A percentile compares a stretch with the other conserved stretches of the same genome.
phyloP scores from a whole-genome alignment of 768 basidiomycete species.

The Naganishia friedmannii region DNA sequence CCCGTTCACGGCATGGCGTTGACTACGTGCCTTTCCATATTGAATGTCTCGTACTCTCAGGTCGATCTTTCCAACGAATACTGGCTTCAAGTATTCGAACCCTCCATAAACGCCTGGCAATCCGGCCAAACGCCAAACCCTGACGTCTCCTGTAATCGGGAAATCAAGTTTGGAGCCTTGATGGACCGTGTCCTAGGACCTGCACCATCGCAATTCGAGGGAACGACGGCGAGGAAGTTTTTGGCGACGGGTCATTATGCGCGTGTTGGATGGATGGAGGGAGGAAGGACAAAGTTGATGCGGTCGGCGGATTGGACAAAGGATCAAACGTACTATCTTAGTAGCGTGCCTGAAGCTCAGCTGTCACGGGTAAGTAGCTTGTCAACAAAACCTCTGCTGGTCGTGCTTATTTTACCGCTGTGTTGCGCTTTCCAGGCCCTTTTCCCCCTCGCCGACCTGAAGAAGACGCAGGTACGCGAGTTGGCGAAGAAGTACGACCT shows the following conservation, averaged over 20 bases:
- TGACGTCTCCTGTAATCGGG: constrained; percentile 86
- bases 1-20: background rate
- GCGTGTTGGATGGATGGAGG: constrained; percentile 59
- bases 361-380: constrained; percentile 57
- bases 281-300: constrained; percentile 52
- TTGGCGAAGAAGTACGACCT: constrained; percentile 65
- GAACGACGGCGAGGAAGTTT: background rate
- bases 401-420: background rate
- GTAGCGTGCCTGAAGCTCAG: constrained; percentile 67
- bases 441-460: constrained; percentile 70
- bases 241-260: constrained; percentile 75
- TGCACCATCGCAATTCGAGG: background rate
- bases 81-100: constrained; percentile 87
- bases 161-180: constrained; percentile 60
- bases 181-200: constrained; percentile 55
- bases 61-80: constrained; percentile 86
- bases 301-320: constrained; percentile 63
- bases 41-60: constrained; percentile 51
- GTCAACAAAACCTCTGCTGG: background rate
- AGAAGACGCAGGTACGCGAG: constrained; percentile 68
- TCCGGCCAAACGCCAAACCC: constrained; percentile 82
- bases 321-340: constrained; percentile 90
- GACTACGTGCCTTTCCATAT: background rate
- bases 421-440: constrained; percentile 54
- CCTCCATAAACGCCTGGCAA: constrained; percentile 74